Conservation (phyloP, 2,329 filamentous ascomycete genomes). For the Ustilaginoidea virens region DNA sequence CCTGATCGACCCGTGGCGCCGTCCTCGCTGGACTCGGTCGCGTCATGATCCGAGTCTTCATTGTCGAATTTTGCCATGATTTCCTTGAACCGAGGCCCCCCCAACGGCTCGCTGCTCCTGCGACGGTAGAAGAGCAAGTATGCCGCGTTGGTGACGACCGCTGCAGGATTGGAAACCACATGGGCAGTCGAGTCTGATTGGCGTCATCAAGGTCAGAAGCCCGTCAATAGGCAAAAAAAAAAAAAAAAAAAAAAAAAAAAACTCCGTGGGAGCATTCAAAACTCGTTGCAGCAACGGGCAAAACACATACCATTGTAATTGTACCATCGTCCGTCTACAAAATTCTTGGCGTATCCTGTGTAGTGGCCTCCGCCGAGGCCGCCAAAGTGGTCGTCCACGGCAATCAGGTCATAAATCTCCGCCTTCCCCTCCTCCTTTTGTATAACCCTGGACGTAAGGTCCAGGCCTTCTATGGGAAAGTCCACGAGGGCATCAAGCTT, state of each 20-base stretch:
- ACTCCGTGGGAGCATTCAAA: background rate
- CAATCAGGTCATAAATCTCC: constrained; percentile 83
- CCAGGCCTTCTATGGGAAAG: constrained; percentile 77
- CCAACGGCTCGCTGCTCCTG: constrained; percentile 60
- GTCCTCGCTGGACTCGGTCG: constrained; percentile 55
- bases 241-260: too few species aligned
- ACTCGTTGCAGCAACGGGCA: background rate
- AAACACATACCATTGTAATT: constrained; percentile 73
- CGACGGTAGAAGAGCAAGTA: constrained; percentile 95
- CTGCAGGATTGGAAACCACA: constrained; percentile 40
- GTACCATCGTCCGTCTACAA: constrained; percentile 80
- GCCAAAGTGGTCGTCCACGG: constrained; percentile 90
- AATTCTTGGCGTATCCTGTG: constrained; percentile 88
- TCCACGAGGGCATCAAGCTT: constrained; percentile 87
- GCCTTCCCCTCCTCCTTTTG: constrained; percentile 67
- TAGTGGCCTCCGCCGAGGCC: constrained; percentile 92
- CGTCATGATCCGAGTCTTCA: constrained; percentile 27
- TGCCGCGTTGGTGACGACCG: constrained; percentile 59
- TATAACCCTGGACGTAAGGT: constrained; percentile 66
- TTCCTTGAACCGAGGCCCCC: constrained; percentile 58
- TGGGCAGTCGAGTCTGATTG: constrained; percentile 62
- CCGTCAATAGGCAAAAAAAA: background rate
- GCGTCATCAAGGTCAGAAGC: background rate
- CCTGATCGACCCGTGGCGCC: constrained; percentile 29
- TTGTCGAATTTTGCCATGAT: constrained; percentile 51